Evolutionary conservation across 192 early-diverging fungal species (phyloP).

Genomic region (Diversispora eburnea): DNA sequence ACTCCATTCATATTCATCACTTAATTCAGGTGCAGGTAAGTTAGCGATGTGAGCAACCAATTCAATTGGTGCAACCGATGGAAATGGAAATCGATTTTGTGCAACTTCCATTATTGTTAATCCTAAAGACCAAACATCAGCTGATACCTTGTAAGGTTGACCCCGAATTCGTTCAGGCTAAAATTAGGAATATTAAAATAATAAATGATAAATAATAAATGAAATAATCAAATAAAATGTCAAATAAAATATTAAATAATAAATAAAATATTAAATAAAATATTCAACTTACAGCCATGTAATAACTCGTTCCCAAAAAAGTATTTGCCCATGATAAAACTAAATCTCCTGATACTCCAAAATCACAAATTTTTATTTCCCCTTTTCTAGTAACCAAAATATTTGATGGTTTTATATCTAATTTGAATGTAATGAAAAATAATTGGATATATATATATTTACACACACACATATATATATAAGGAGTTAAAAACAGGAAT

Average conservation of each 20-base stretch:
- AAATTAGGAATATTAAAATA: neutral
- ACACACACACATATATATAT: neutral
- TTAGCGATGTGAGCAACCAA: slow-evolving; percentile 90
- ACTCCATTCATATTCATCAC: slow-evolving; percentile 57
- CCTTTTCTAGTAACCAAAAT: slow-evolving; percentile 87
- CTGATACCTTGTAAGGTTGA: slow-evolving; percentile 79
- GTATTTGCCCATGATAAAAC: slow-evolving; percentile 87
- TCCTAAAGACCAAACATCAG: slow-evolving; percentile 96
- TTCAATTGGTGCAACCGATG: slow-evolving; percentile 84
- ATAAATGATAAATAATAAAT: neutral
- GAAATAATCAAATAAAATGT: neutral
- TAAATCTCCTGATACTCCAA: slow-evolving; percentile 91
- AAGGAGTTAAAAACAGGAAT: no score
- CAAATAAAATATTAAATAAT: neutral
- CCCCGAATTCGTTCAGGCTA: slow-evolving; percentile 96
- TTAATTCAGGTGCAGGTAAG: slow-evolving; percentile 77
- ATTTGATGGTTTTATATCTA: slow-evolving; percentile 98
- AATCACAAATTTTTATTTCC: slow-evolving; percentile 95
- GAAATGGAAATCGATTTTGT: slow-evolving; percentile 89
- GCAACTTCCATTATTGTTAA: slow-evolving; percentile 93
- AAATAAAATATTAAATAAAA: neutral
- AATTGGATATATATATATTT: neutral
- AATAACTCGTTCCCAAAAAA: slow-evolving; percentile 95
- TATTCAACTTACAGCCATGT: slow-evolving; percentile 77
- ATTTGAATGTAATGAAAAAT: slow-evolving; percentile 8